phyloP scores from a whole-genome alignment of 306 rosid genomes.

The Ziziphus jujuba region DNA sequence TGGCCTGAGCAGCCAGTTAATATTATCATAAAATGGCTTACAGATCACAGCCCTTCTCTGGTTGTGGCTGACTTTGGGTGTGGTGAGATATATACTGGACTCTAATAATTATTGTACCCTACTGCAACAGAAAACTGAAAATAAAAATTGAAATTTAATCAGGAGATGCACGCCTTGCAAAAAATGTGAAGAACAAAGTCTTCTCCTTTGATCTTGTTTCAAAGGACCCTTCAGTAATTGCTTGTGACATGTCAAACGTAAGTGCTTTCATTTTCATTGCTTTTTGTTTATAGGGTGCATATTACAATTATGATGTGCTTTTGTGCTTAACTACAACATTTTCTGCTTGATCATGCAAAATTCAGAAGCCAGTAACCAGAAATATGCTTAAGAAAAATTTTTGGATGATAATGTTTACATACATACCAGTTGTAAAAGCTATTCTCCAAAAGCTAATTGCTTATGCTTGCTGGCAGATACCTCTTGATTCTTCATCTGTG shows the following conservation, averaged over 20 bases:
- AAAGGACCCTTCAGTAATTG: conserved; percentile 67
- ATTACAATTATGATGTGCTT: neutral
- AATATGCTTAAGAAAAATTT: neutral
- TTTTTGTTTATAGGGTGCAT: neutral
- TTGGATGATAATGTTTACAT: conserved; percentile 2
- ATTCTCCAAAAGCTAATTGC: conserved; percentile 6
- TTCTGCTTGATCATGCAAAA: neutral
- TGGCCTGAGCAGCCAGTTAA: conserved; percentile 94
- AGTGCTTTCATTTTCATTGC: conserved; percentile 23
- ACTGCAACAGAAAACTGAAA: neutral
- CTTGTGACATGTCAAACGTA: conserved; percentile 94
- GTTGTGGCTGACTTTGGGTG: conserved; percentile 97
- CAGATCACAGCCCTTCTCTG: conserved; percentile 63
- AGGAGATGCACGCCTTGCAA: conserved; percentile 92
- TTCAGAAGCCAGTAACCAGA: conserved; percentile 4
- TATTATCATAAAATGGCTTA: conserved; percentile 78
- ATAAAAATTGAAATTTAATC: neutral
- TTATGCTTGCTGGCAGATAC: conserved; percentile 53
- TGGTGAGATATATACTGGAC: conserved; percentile 49
- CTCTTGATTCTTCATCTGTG: conserved; percentile 58
- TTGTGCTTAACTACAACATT: neutral
- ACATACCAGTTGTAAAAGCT: neutral
- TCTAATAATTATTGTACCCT: neutral
- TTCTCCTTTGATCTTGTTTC: conserved; percentile 92
- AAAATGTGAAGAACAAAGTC: conserved; percentile 77